Conservation (phyloP, 140 eudicot genomes). For the Senecio squalidus region DNA sequence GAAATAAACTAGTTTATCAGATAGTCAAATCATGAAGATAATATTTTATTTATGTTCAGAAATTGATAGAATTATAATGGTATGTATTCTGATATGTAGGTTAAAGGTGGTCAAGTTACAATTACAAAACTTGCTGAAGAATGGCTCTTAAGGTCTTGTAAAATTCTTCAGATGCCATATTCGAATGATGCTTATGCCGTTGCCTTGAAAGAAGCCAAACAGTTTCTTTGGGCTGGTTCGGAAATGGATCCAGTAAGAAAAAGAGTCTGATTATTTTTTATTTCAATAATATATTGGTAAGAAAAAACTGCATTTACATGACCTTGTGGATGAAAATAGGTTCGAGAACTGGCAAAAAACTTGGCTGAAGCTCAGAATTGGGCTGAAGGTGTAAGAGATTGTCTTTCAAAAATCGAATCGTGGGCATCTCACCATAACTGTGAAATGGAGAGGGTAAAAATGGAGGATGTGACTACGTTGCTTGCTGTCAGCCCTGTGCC, state of each 20-base stretch:
- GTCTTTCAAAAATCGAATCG: slow-evolving; percentile 51
- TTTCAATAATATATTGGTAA: background rate
- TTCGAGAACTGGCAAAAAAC: slow-evolving; percentile 62
- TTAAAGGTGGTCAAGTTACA: slow-evolving; percentile 58
- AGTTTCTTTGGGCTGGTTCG: slow-evolving; percentile 96
- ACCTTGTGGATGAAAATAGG: slow-evolving; percentile 40
- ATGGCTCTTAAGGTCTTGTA: slow-evolving; percentile 69
- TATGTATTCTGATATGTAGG: slow-evolving; percentile 41
- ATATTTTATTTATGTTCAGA: no score
- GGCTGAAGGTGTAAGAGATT: slow-evolving; percentile 72
- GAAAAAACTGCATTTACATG: slow-evolving; percentile 8
- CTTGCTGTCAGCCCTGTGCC: slow-evolving; percentile 53
- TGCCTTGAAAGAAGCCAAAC: slow-evolving; percentile 75
- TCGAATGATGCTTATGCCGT: slow-evolving; percentile 44
- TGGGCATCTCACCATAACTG: slow-evolving; percentile 32
- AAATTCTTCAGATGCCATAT: slow-evolving; percentile 75
- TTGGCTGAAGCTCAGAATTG: slow-evolving; percentile 73
- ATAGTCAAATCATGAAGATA: no score
- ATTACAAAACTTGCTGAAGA: slow-evolving; percentile 90
- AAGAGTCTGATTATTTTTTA: background rate
- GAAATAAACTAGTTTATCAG: no score
- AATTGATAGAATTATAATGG: no score
- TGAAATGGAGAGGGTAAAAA: slow-evolving; percentile 54
- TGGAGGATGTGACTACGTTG: slow-evolving; percentile 51
- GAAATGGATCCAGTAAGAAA: slow-evolving; percentile 91